Base-by-base conservation (phyloP, 306 rosid genomes). In the Ceratonia siliqua region DNA sequence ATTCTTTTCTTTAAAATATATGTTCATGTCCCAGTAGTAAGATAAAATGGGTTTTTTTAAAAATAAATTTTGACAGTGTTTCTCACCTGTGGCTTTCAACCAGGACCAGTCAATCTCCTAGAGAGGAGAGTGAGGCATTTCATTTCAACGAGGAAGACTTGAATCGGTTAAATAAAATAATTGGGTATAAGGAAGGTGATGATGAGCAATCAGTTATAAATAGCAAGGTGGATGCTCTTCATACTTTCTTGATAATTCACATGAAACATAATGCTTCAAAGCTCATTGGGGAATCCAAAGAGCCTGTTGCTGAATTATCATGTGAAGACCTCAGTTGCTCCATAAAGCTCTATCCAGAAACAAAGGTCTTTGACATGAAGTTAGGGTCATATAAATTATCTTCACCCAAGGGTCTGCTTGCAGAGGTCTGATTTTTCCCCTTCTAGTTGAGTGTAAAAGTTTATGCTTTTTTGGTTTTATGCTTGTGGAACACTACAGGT, bases 211-310 rank as follows among this genome's bases (percentile, higher is more conserved):
- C 86, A 22, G 79, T 63, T 78, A 70, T 80, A 67, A 71, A 75
- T 65, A 80, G 76, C 70, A 90, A 83, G 86, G 86, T 28, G 8
- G 99, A 94, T 81, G 84, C 85, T 76, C 87, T 94, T 77, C 86
- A 90, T 61, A 94, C 95, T 81, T 90, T 53, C 82, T 75, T 94
- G 83, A 87, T 78, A 79, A 79, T 94, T 80, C 89, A 83, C 84
- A 90, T 92, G 97, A 92, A 84, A 77, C 97, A 84, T 76, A 88
- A 90, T 90, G 99, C 99, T 62, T 84, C 99, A 21, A 94, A 82
- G 82, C 99, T 94, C 82, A 81, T 83, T 70, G 96, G 91, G 80
- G 97, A 89, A 82, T 79, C 93, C 70, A 79, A 76, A 62, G 84
- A 82, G 74, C 78, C 83, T 74, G 85, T 94, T 72, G 97, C 96